Conservation (phyloP, 805 yeast genomes). For the Priceomyces haplophilus region DNA sequence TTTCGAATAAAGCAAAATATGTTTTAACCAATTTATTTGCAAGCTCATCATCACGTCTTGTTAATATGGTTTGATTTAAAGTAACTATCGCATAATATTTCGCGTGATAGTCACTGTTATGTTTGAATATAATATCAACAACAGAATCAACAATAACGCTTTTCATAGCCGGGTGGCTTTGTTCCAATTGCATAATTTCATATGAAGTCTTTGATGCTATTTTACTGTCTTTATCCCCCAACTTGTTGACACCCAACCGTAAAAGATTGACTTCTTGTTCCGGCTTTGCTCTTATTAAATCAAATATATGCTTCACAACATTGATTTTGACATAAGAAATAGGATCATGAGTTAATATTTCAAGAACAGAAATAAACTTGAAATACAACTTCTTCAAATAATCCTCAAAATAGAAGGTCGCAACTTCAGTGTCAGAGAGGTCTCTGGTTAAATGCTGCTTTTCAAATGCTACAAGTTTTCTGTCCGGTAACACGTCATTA, state of each 20-base stretch:
- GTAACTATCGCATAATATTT: slow-evolving; percentile 86
- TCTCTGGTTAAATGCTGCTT: slow-evolving; percentile 59
- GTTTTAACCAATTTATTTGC: slow-evolving; percentile 83
- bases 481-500: slow-evolving; percentile 79
- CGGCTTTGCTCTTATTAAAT: slow-evolving; percentile 78
- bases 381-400: slow-evolving; percentile 75
- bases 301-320: slow-evolving; percentile 73
- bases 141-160: slow-evolving; percentile 73
- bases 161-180: slow-evolving; percentile 96
- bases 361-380: slow-evolving; percentile 71
- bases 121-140: slow-evolving; percentile 73
- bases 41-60: slow-evolving; percentile 69
- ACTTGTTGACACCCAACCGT: slow-evolving; percentile 84
- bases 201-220: slow-evolving; percentile 88
- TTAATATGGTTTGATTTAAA: slow-evolving; percentile 86
- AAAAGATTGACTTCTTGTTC: slow-evolving; percentile 94
- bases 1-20: slow-evolving; percentile 84
- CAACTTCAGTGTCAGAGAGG: slow-evolving; percentile 48
- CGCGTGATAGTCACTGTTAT: slow-evolving; percentile 75
- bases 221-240: slow-evolving; percentile 90
- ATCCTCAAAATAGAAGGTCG: slow-evolving; percentile 84
- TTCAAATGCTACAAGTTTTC: slow-evolving; percentile 76
- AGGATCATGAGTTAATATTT: slow-evolving; percentile 83
- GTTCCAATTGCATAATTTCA: slow-evolving; percentile 74
- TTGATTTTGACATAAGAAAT: slow-evolving; percentile 83